Evolutionary conservation across 768 basidiomycete species (phyloP), one percentile per base, ranked within the genome.

Genomic region (Astraeus odoratus): DNA sequence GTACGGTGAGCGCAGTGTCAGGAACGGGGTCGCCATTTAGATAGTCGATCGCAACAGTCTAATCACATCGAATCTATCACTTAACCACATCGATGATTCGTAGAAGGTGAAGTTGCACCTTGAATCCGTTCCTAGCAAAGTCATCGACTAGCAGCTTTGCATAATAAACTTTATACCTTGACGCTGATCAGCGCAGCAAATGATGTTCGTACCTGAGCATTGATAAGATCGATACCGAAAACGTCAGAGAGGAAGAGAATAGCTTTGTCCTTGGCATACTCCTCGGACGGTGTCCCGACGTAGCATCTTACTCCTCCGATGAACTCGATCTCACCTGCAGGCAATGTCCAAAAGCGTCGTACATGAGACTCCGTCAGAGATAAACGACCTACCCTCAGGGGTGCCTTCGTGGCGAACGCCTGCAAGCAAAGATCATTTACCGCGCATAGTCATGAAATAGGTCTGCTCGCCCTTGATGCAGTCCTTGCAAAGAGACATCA

Each of bases 231-330:
- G 20, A 71, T 54, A 7, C 79, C 80, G 46, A 76, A 78, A 37
- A 71, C 63, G 50, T 80, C 81, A 3, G 75, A 44, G 20, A 82
- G 57, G 65, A 67, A 76, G 22, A 83, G 68, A 39, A 83, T 43
- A 20, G 71, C 76, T 57, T 80, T 81, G 51, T 74, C 68, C 60
- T 77, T 75, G 43, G 72, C 61, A 47, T 76, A 79, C 29, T 73
- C 71, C 2, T 53, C 51, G 1, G 67, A 57, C 10, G 81, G 81
- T 1, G 73, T 77, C 1, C 75, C 73, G 41, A 80, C 67, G 49
- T 83, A 83, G 50, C 63, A 67, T 7, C 64, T 56, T 37, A 80
- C 67, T 3, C 76, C 78, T 22, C 59, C 67, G 46, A 81, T 68
- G 20, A 55, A 49, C 50, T 76, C 71, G 53, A 66, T 59, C 55